These are phyloP conservation scores for Trichoderma sp. DNA, from an alignment of 2,329 filamentous ascomycete genomes.

Conservation along the genomic window DNA sequence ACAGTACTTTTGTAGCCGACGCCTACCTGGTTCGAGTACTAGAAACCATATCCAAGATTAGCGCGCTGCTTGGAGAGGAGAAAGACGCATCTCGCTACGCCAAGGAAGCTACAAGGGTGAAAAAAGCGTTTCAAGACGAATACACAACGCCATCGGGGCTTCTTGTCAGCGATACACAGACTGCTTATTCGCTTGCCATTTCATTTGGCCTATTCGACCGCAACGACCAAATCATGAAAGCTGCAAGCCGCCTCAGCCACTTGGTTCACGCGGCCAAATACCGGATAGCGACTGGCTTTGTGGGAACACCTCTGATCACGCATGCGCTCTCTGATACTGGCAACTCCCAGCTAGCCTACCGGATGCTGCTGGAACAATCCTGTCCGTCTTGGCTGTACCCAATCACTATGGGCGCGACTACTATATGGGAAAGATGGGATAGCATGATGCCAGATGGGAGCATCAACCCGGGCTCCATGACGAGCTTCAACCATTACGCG, in stretches of 20 bases:
- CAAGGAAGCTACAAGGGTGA: slow-evolving; percentile 7
- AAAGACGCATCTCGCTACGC: background rate
- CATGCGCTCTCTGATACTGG: background rate
- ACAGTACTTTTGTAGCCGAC: slow-evolving; percentile 49
- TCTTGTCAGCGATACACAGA: slow-evolving; percentile 42
- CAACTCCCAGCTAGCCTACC: slow-evolving; percentile 42
- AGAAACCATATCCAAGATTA: background rate
- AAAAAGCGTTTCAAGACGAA: background rate
- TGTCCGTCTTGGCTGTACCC: slow-evolving; percentile 55
- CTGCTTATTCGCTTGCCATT: slow-evolving; percentile 45
- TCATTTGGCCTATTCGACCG: slow-evolving; percentile 43
- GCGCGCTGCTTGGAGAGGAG: background rate
- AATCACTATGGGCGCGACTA: slow-evolving; percentile 51
- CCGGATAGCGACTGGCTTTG: slow-evolving; percentile 49
- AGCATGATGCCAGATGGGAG: slow-evolving; percentile 49
- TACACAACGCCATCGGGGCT: background rate
- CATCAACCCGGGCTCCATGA: slow-evolving; percentile 53
- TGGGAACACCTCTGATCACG: slow-evolving; percentile 40
- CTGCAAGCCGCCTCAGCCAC: slow-evolving; percentile 37
- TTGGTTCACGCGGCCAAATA: slow-evolving; percentile 42
- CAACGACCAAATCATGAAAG: slow-evolving; percentile 32
- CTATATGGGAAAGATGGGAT: slow-evolving; percentile 58
- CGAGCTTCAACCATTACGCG: slow-evolving; percentile 56
- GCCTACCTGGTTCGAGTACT: slow-evolving; percentile 35
- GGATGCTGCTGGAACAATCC: slow-evolving; percentile 52